These are phyloP conservation scores for Flaveria floridana DNA, from an alignment of 140 eudicot genomes.

Conservation along the genomic window DNA sequence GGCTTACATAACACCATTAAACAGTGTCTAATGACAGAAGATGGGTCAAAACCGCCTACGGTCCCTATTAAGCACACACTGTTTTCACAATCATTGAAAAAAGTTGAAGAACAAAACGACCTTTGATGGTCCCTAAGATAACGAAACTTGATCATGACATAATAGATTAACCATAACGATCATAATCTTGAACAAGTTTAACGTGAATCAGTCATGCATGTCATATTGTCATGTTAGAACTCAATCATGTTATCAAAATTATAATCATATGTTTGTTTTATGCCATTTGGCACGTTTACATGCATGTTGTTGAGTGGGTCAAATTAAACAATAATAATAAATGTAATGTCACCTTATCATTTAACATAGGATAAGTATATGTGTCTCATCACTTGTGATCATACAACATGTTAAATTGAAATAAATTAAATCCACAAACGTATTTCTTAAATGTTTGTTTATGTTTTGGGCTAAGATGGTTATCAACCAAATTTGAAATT, in stretches of 20 bases:
- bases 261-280: slow-evolving; percentile 11
- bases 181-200: neutral
- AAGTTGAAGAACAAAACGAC: slow-evolving; percentile 21
- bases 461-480: too few species aligned
- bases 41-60: slow-evolving; percentile 21
- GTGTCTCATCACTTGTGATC: too few species aligned
- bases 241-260: neutral
- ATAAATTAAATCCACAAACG: too few species aligned
- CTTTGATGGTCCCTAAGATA: slow-evolving; percentile 20
- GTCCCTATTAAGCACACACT: neutral
- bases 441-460: too few species aligned
- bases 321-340: slow-evolving; percentile 7
- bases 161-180: slow-evolving; percentile 22
- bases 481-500: too few species aligned
- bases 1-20: neutral
- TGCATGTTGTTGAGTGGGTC: slow-evolving; percentile 15
- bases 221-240: neutral
- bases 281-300: slow-evolving; percentile 34
- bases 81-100: slow-evolving; percentile 25
- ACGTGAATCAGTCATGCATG: slow-evolving; percentile 7
- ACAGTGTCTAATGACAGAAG: neutral
- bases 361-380: neutral
- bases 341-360: neutral
- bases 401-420: too few species aligned
- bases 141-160: slow-evolving; percentile 19